Evolutionary conservation across 352 stramenopile genomes (phyloP).

Genomic region (Phytophthora ramorum): DNA sequence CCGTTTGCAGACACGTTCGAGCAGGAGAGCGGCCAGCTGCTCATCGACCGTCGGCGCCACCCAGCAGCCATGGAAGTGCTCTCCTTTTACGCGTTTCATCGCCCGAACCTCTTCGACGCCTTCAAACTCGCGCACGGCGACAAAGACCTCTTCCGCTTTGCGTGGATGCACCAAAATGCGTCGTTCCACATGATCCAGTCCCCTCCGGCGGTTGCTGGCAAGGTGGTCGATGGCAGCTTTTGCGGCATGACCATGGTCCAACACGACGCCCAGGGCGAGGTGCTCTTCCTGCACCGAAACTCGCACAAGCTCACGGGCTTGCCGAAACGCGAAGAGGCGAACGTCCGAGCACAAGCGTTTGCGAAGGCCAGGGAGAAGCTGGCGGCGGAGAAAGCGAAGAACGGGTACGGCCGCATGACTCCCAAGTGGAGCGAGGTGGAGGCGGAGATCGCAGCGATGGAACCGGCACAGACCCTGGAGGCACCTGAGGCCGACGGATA

Average conservation of each 20-base stretch:
- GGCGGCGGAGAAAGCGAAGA: slow-evolving; percentile 4
- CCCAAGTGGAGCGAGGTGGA: slow-evolving; percentile 28
- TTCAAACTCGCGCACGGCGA: slow-evolving; percentile 57
- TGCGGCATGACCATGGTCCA: slow-evolving; percentile 66
- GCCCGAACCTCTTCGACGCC: slow-evolving; percentile 43
- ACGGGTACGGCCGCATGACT: slow-evolving; percentile 11
- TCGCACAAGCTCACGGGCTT: slow-evolving; percentile 44
- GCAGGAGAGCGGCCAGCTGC: slow-evolving; percentile 67
- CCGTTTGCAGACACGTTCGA: slow-evolving; percentile 64
- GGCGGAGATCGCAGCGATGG: slow-evolving; percentile 22
- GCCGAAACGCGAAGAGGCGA: not conserved
- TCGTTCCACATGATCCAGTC: slow-evolving; percentile 63
- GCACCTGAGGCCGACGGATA: slow-evolving; percentile 22
- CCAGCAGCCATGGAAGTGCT: slow-evolving; percentile 38
- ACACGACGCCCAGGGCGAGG: slow-evolving; percentile 38
- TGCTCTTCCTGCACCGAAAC: slow-evolving; percentile 69
- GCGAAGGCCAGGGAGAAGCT: slow-evolving; percentile 25
- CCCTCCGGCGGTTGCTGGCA: slow-evolving; percentile 45
- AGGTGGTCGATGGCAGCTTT: slow-evolving; percentile 41
- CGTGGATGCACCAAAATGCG: slow-evolving; percentile 56
- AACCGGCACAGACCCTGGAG: slow-evolving; percentile 3
- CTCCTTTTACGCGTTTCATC: slow-evolving; percentile 50
- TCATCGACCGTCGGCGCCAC: slow-evolving; percentile 53
- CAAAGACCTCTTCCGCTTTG: slow-evolving; percentile 68
- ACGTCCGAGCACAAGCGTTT: slow-evolving; percentile 9